Conservation (phyloP, 192 early-diverging fungal species). For the Coemansia sp. region DNA sequence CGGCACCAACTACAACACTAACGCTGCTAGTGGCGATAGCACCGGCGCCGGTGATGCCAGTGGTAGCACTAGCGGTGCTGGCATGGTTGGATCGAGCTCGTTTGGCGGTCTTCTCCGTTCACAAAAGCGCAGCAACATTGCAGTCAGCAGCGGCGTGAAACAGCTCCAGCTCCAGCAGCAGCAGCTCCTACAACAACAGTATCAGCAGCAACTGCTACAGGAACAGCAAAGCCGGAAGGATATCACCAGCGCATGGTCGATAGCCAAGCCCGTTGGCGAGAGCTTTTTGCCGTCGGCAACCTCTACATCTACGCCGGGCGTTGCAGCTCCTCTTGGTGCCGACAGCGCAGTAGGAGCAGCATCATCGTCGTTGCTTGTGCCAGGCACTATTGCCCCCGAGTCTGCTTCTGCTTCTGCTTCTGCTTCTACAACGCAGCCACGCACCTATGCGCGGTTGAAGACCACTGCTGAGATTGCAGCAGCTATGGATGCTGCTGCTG, state of each 20-base stretch:
- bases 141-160: neutral
- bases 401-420: neutral
- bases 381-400: neutral
- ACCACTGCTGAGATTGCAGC: conserved; percentile 43
- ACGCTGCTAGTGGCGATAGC: neutral
- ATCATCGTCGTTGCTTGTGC: conserved; percentile 6
- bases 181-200: neutral
- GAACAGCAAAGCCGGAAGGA: neutral
- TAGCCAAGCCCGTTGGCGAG: conserved; percentile 28
- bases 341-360: neutral
- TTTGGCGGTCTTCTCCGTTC: neutral
- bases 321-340: neutral
- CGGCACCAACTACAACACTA: neutral
- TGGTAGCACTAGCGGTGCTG: neutral
- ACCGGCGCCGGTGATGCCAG: neutral
- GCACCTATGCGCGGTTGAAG: conserved; percentile 24
- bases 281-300: conserved; percentile 21
- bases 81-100: neutral
- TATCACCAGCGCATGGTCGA: conserved; percentile 30
- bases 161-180: neutral
- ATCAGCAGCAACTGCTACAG: neutral
- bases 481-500: conserved; percentile 47
- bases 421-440: neutral
- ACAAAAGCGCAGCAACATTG: neutral
- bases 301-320: neutral